These are phyloP conservation scores for Populus ilicifolia DNA, from an alignment of 345 rosid species.

Conservation along the genomic window DNA sequence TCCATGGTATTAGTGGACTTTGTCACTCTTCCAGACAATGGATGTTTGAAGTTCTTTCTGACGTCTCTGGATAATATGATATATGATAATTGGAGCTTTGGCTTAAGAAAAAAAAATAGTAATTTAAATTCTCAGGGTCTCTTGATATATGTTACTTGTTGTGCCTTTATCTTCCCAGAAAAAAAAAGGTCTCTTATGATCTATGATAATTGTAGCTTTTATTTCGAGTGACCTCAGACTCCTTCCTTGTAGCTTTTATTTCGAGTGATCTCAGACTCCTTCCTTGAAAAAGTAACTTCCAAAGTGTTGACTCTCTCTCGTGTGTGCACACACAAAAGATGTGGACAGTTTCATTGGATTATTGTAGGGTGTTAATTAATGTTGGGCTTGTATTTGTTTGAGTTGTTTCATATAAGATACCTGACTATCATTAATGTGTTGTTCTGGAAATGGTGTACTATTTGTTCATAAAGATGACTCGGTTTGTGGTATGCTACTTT, in stretches of 20 bases:
- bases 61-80: neutral
- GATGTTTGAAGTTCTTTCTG: neutral
- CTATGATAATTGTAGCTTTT: neutral
- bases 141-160: neutral
- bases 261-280: neutral
- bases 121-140: neutral
- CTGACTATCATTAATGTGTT: neutral
- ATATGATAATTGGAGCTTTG: neutral
- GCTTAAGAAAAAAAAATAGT: neutral
- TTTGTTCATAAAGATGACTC: neutral
- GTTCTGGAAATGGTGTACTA: neutral
- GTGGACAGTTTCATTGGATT: neutral
- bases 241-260: neutral
- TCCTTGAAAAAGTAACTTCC: neutral
- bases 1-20: neutral
- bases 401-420: neutral
- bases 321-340: neutral
- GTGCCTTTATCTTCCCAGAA: neutral
- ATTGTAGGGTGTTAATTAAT: neutral
- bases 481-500: slow-evolving; percentile 4
- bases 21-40: neutral
- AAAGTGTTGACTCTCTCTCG: neutral
- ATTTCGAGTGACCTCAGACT: neutral
- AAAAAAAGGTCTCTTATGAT: neutral
- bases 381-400: neutral